Conservation (phyloP, 1,139 yeast genomes). For the Magnusiomyces fungicola region DNA sequence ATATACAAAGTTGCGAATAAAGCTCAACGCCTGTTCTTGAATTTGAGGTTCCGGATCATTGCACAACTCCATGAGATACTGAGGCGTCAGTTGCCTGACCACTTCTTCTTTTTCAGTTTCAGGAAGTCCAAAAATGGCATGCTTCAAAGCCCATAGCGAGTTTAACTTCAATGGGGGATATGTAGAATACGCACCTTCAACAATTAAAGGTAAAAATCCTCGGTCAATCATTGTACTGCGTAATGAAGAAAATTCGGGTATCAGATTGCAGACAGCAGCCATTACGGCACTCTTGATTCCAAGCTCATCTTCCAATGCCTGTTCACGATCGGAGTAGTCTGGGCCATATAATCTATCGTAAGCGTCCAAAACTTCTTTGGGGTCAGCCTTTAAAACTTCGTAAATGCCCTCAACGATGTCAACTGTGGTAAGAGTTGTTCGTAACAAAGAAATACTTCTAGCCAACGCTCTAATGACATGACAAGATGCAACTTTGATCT, state of each 20-base stretch:
- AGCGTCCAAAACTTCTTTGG: conserved; percentile 8
- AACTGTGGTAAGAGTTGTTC: conserved; percentile 60
- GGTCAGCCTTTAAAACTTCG: conserved; percentile 32
- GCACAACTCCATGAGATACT: conserved; percentile 44
- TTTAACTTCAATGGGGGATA: conserved; percentile 38
- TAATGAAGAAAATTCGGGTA: conserved; percentile 73
- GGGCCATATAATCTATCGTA: conserved; percentile 12
- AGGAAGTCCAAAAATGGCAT: conserved; percentile 44
- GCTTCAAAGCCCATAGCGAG: conserved; percentile 51
- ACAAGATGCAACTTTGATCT: conserved; percentile 38
- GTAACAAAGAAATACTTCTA: conserved; percentile 59
- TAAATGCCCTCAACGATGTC: conserved; percentile 45
- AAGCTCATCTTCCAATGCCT: conserved; percentile 31
- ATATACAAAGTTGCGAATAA: conserved; percentile 68
- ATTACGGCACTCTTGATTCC: conserved; percentile 52
- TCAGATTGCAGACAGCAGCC: conserved; percentile 68
- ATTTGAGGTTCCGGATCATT: conserved; percentile 45
- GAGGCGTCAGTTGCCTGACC: conserved; percentile 43
- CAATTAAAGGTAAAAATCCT: conserved; percentile 46
- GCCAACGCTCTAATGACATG: conserved; percentile 65
- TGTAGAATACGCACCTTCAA: conserved; percentile 31
- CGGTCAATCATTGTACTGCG: conserved; percentile 50
- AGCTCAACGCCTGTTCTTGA: conserved; percentile 61
- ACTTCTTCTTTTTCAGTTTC: conserved; percentile 30
- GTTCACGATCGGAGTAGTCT: conserved; percentile 21